These are phyloP conservation scores for Astragalus membranaceus DNA, from an alignment of 306 rosid species.

Conservation along the genomic window DNA sequence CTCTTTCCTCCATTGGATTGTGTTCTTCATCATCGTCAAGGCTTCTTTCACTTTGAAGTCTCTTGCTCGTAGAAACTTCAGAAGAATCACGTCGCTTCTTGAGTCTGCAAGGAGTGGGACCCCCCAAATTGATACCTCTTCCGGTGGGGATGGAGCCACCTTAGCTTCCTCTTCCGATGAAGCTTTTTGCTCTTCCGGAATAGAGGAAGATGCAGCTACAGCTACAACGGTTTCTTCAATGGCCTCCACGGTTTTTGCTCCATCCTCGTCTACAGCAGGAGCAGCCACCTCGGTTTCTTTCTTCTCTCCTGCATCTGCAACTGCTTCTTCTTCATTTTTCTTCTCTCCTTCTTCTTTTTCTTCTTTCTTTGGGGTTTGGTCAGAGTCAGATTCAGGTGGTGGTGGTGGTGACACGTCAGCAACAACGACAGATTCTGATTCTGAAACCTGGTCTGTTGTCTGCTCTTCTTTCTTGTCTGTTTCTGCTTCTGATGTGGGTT, in stretches of 20 bases:
- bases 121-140: constrained; percentile 57
- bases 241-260: constrained; percentile 62
- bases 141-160: constrained; percentile 13
- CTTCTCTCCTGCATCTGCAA: background rate
- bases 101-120: constrained; percentile 51
- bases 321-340: background rate
- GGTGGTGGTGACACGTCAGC: background rate
- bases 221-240: constrained; percentile 55
- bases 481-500: background rate
- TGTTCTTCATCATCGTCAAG: constrained; percentile 57
- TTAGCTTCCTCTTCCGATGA: constrained; percentile 14
- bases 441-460: background rate
- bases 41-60: constrained; percentile 68
- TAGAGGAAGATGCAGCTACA: constrained; percentile 22
- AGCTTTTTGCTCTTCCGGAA: background rate
- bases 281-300: constrained; percentile 14
- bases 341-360: background rate
- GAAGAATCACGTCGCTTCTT: constrained; percentile 50
- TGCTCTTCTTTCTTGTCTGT: background rate
- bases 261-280: constrained; percentile 37
- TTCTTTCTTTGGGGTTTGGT: background rate
- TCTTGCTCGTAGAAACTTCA: constrained; percentile 65
- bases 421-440: background rate
- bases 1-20: constrained; percentile 61
- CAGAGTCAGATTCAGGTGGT: background rate